Percentiles rank a stretch among this genome's conserved stretches.
phyloP scores from a whole-genome alignment of 768 basidiomycete genomes.

The Boletus vinaceobasis region DNA sequence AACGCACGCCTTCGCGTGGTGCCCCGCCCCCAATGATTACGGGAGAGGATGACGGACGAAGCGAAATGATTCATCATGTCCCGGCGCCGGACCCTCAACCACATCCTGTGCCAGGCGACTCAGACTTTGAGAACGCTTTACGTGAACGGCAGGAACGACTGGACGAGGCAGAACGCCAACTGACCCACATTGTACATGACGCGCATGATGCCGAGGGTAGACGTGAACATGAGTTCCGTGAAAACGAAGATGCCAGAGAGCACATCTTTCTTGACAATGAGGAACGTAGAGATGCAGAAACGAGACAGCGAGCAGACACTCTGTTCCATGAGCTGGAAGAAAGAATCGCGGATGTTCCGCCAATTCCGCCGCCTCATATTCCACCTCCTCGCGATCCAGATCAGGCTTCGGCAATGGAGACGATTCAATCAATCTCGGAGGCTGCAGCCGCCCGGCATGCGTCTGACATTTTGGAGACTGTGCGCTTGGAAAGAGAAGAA shows the following conservation, averaged over 20 bases:
- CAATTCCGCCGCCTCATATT: constrained; percentile 19
- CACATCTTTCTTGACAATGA: constrained; percentile 59
- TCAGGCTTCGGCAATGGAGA: constrained; percentile 34
- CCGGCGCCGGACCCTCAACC: constrained; percentile 17
- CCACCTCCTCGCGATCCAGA: constrained; percentile 23
- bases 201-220: constrained; percentile 59
- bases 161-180: constrained; percentile 48
- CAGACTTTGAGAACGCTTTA: constrained; percentile 42
- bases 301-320: constrained; percentile 36
- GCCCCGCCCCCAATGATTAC: constrained; percentile 7
- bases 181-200: constrained; percentile 46
- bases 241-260: constrained; percentile 63
- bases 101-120: constrained; percentile 25
- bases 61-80: constrained; percentile 27
- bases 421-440: constrained; percentile 41
- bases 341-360: constrained; percentile 22
- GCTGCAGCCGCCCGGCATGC: constrained; percentile 58
- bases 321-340: constrained; percentile 29
- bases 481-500: constrained; percentile 59
- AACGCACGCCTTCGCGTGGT: constrained; percentile 18
- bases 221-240: constrained; percentile 62
- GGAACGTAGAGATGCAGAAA: constrained; percentile 53
- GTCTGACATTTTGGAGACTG: constrained; percentile 54
- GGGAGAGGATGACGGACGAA: constrained; percentile 22
- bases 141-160: constrained; percentile 50